These are phyloP conservation scores for Collybiopsis confluens DNA, from an alignment of 768 basidiomycete species.

Conservation along the genomic window DNA sequence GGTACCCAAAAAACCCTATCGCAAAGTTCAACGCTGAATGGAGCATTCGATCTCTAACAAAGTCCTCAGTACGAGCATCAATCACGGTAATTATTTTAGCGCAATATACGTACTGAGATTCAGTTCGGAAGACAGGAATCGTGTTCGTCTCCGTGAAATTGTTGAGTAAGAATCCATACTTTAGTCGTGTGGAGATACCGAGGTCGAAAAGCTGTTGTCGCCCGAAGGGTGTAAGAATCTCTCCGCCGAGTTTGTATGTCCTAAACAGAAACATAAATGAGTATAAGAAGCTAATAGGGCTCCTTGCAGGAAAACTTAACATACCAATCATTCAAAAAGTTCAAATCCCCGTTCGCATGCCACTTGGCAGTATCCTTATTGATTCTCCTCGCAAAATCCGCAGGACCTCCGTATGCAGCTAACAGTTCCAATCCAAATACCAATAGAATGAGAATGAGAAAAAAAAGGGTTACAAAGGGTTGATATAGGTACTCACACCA, in stretches of 20 bases:
- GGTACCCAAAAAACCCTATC: slow-evolving; percentile 74
- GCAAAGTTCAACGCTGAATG: slow-evolving; percentile 64
- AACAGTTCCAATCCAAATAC: no score
- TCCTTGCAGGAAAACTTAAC: slow-evolving; percentile 25
- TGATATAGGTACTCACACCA: slow-evolving; percentile 41
- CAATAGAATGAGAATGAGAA: background rate
- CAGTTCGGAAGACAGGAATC: slow-evolving; percentile 76
- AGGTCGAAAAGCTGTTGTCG: slow-evolving; percentile 79
- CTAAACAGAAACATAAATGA: slow-evolving; percentile 29
- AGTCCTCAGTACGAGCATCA: background rate
- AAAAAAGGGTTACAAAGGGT: background rate
- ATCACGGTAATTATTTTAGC: background rate
- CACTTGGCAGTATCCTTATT: slow-evolving; percentile 52
- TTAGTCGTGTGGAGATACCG: slow-evolving; percentile 66
- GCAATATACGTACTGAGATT: slow-evolving; percentile 51
- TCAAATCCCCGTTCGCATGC: slow-evolving; percentile 60
- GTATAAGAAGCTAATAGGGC: no score
- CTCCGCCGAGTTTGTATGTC: slow-evolving; percentile 89
- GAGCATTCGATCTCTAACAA: slow-evolving; percentile 64
- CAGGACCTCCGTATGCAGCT: slow-evolving; percentile 63
- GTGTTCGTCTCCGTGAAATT: slow-evolving; percentile 57
- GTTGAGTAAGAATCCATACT: slow-evolving; percentile 78
- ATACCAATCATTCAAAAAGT: slow-evolving; percentile 82
- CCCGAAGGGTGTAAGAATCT: slow-evolving; percentile 90
- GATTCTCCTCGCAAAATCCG: slow-evolving; percentile 51